A percentile compares a stretch with the other conserved stretches of the same genome.
These are phyloP conservation scores for Persicaria maculosa DNA, from an alignment of 148 eudicot genomes.

Conservation along the genomic window DNA sequence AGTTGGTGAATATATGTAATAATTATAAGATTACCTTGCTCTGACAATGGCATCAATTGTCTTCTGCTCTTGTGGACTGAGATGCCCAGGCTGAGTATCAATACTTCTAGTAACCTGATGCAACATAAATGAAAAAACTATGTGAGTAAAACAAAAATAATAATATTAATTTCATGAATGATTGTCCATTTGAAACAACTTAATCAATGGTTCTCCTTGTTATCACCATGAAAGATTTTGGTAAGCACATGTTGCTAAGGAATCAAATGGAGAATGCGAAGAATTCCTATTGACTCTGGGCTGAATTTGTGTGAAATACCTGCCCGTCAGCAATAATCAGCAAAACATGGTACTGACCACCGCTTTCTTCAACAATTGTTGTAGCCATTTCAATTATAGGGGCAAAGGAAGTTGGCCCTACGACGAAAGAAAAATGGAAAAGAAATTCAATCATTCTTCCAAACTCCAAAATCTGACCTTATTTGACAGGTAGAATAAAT, in stretches of 20 bases:
- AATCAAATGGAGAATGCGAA: neutral
- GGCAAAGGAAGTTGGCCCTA: slow-evolving; percentile 95
- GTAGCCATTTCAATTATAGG: slow-evolving; percentile 86
- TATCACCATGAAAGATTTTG: neutral
- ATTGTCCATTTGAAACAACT: neutral
- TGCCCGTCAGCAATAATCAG: slow-evolving; percentile 95
- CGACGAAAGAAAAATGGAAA: neutral
- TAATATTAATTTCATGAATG: neutral
- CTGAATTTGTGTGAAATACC: slow-evolving; percentile 27
- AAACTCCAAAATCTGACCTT: neutral
- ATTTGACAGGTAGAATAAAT: neutral
- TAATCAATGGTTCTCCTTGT: neutral
- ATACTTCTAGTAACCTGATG: slow-evolving; percentile 90
- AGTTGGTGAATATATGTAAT: neutral
- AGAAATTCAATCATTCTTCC: neutral
- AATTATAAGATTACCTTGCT: slow-evolving; percentile 47
- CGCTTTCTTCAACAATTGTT: slow-evolving; percentile 89
- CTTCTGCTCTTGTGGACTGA: slow-evolving; percentile 82
- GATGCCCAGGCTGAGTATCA: slow-evolving; percentile 60
- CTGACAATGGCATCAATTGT: slow-evolving; percentile 81
- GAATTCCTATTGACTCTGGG: neutral
- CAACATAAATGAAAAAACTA: neutral
- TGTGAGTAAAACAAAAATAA: neutral
- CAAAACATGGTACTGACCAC: slow-evolving; percentile 93
- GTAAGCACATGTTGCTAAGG: neutral